phyloP scores from a whole-genome alignment of 2,329 filamentous ascomycete genomes.

The Beauveria australis region DNA sequence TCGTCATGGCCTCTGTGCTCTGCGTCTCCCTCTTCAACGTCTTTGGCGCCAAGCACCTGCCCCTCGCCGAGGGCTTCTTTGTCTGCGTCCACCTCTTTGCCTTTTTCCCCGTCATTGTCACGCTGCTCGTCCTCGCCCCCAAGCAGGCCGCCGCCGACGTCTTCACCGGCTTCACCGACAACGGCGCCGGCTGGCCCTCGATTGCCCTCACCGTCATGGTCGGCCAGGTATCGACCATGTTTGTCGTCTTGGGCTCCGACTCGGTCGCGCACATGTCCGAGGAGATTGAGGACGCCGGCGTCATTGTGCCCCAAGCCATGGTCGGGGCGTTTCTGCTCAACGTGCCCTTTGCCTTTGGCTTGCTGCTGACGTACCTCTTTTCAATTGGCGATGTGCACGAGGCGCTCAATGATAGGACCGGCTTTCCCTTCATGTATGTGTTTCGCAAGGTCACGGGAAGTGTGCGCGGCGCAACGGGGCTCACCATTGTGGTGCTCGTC shows the following conservation, averaged over 20 bases:
- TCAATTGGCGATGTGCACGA: constrained; percentile 6
- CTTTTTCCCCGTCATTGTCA: constrained; percentile 13
- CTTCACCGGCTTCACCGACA: constrained; percentile 12
- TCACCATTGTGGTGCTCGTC: constrained; percentile 1
- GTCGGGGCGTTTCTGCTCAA: constrained; percentile 4
- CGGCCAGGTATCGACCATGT: constrained; percentile 13
- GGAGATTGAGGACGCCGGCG: constrained; percentile 13
- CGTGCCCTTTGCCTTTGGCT: constrained; percentile 1
- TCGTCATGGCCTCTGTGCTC: constrained; percentile 11
- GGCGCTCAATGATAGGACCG: constrained; percentile 1
- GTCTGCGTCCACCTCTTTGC: constrained; percentile 13
- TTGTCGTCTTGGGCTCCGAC: constrained; percentile 12
- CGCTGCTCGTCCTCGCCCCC: constrained; percentile 14
- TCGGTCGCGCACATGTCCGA: constrained; percentile 15
- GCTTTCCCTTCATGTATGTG: constrained; percentile 12
- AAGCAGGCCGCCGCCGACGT: constrained; percentile 9
- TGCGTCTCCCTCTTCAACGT: constrained; percentile 9
- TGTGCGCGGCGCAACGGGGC: neutral
- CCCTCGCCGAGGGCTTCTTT: constrained; percentile 12
- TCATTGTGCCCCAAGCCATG: constrained; percentile 12
- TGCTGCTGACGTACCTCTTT: constrained; percentile 10
- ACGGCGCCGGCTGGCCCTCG: constrained; percentile 15
- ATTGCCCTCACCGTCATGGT: constrained; percentile 13
- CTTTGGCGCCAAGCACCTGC: constrained; percentile 11
- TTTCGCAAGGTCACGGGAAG: constrained; percentile 13